Conservation (phyloP, 257 asterid genomes). For the Rhazya stricta region DNA sequence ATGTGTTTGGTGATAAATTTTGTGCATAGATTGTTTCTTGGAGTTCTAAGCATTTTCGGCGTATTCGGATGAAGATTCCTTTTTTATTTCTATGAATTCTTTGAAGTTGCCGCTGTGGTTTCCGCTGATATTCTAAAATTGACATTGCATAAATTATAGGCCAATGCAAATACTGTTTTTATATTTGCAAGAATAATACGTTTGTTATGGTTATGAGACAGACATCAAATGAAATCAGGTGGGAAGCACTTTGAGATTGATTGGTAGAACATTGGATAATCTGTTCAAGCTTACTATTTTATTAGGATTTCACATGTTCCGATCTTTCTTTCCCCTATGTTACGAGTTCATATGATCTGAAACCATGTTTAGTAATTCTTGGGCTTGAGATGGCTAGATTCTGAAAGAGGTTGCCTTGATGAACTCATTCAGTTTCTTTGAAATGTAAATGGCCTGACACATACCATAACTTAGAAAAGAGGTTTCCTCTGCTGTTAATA, state of each 20-base stretch:
- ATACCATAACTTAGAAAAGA: not conserved
- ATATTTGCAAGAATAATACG: not conserved
- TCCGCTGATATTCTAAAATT: not conserved
- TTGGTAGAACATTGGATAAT: not conserved
- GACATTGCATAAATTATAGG: not conserved
- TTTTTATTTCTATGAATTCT: not conserved
- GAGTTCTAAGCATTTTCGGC: not conserved
- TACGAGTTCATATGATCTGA: not conserved
- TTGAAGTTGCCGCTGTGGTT: not conserved
- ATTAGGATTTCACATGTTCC: not conserved
- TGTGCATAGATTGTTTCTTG: not conserved
- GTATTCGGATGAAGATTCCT: not conserved
- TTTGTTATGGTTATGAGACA: not conserved
- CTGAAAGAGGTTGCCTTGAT: not conserved
- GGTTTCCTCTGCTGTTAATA: not conserved
- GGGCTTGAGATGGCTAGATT: not conserved
- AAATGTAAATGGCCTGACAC: not conserved
- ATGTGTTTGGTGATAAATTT: not conserved
- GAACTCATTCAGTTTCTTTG: not conserved
- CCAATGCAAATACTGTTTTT: not conserved
- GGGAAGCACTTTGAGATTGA: not conserved
- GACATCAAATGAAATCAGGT: not conserved
- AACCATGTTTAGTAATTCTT: not conserved
- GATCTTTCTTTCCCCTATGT: not conserved
- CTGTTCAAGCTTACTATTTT: not conserved